phyloP scores from a whole-genome alignment of 2,329 filamentous ascomycete genomes.

The Penicillium psychrosexuale region DNA sequence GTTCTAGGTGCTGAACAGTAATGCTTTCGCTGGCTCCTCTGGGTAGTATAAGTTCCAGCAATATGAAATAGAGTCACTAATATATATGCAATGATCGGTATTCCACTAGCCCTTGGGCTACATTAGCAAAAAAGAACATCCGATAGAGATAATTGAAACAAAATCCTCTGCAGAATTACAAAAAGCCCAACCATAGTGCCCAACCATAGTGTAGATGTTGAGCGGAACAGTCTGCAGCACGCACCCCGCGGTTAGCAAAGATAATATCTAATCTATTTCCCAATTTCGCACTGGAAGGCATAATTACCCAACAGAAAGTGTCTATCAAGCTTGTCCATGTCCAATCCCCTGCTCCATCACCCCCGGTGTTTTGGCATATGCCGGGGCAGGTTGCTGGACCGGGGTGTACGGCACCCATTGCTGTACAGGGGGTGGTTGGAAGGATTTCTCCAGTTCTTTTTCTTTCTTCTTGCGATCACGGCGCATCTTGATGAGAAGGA shows the following conservation, averaged over 20 bases:
- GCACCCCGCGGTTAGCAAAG: neutral
- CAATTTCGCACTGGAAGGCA: neutral
- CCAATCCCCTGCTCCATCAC: constrained; percentile 13
- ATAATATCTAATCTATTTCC: neutral
- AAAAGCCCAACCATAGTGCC: neutral
- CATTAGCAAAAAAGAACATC: neutral
- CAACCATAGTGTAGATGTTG: neutral
- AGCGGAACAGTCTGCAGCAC: neutral
- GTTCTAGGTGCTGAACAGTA: neutral
- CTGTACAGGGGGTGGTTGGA: constrained; percentile 17
- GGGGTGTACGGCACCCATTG: constrained; percentile 16
- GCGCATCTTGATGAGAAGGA: constrained; percentile 14
- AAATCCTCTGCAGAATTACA: neutral
- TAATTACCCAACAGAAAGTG: neutral
- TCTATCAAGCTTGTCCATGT: neutral
- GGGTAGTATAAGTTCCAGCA: neutral
- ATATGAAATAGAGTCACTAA: neutral
- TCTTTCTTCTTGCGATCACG: constrained; percentile 13
- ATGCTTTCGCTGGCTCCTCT: neutral
- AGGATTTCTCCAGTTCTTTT: constrained; percentile 6
- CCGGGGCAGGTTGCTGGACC: constrained; percentile 18
- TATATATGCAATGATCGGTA: neutral
- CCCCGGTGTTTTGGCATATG: constrained; percentile 7
- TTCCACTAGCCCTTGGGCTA: too few relatives aligned
- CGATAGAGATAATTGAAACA: neutral